phyloP scores from a whole-genome alignment of 768 basidiomycete species.

The Calocybe indica region DNA sequence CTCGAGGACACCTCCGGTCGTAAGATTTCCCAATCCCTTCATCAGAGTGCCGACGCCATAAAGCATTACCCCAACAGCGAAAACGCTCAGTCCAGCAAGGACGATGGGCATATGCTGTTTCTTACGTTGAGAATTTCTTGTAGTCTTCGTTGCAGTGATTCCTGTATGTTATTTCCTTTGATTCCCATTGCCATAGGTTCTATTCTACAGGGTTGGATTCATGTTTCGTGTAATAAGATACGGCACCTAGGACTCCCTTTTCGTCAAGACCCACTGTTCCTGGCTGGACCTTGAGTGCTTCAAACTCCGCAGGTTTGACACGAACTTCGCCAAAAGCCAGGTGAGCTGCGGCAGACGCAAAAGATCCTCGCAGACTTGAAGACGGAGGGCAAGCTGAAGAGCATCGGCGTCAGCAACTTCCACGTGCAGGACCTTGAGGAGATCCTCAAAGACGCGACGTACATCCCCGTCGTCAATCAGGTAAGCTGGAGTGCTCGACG shows the following conservation, averaged over 20 bases:
- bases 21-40: background rate
- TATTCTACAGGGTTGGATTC: too few species aligned
- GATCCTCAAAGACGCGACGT: constrained; percentile 35
- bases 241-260: too few species aligned
- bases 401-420: constrained; percentile 52
- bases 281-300: too few species aligned
- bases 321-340: constrained; percentile 2
- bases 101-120: background rate
- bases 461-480: constrained; percentile 51
- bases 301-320: too few species aligned
- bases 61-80: background rate
- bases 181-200: too few species aligned
- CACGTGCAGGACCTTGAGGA: constrained; percentile 36
- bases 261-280: too few species aligned
- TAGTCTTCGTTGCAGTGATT: too few species aligned
- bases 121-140: too few species aligned
- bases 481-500: constrained; percentile 15
- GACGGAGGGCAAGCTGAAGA: constrained; percentile 29
- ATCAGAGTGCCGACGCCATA: background rate
- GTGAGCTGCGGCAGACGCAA: constrained; percentile 34
- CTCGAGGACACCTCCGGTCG: background rate
- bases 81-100: background rate
- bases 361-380: constrained; percentile 45
- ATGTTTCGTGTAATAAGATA: too few species aligned
- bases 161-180: too few species aligned